phyloP scores from a whole-genome alignment of 345 rosid species.

The Ricinus communis region DNA sequence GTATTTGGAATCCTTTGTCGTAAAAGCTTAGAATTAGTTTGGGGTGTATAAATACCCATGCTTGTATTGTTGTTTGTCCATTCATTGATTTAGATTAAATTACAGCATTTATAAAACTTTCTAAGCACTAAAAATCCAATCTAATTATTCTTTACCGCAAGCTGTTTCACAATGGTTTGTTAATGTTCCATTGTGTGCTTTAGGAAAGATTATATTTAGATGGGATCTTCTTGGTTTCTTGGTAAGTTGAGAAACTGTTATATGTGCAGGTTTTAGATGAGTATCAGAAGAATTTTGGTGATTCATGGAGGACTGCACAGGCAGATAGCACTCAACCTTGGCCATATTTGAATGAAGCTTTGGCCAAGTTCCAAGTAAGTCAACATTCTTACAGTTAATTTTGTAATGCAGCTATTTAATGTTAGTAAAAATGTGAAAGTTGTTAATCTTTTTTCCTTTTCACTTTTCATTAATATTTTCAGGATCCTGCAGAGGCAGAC shows the following conservation, averaged over 20 bases:
- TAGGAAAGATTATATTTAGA: background rate
- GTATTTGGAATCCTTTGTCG: too few species aligned
- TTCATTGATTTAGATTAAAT: too few species aligned
- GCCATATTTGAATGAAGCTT: slow-evolving; percentile 81
- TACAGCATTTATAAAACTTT: too few species aligned
- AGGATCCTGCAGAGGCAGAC: slow-evolving; percentile 99
- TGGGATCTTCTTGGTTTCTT: background rate
- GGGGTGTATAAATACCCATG: too few species aligned
- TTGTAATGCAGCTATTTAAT: too few species aligned
- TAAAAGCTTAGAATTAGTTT: too few species aligned
- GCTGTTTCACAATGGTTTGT: too few species aligned
- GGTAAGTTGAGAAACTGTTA: background rate
- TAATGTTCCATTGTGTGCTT: background rate
- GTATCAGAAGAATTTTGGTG: slow-evolving; percentile 87
- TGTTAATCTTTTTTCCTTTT: background rate
- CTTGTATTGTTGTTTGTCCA: too few species aligned
- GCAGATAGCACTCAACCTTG: slow-evolving; percentile 66
- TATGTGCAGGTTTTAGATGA: slow-evolving; percentile 72
- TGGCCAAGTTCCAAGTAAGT: slow-evolving; percentile 74
- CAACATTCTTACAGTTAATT: background rate
- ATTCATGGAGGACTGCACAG: slow-evolving; percentile 69
- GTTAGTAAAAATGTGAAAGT: too few species aligned
- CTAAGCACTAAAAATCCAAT: too few species aligned
- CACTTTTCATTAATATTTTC: slow-evolving; percentile 18
- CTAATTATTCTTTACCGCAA: too few species aligned